These are phyloP conservation scores for Mycocentrospora acerina DNA, from an alignment of 2,329 filamentous ascomycete genomes.

Conservation along the genomic window DNA sequence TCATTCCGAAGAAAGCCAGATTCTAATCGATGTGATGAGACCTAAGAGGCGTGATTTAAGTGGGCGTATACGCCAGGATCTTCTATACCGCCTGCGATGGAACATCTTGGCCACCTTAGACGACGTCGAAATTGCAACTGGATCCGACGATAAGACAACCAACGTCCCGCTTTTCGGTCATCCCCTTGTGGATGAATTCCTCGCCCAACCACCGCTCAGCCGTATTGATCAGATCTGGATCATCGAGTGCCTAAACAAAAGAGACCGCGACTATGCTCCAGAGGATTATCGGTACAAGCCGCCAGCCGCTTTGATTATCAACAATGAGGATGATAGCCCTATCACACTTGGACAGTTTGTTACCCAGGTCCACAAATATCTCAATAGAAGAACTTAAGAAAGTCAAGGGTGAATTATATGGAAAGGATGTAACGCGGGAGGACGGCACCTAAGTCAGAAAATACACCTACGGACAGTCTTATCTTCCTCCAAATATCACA, in stretches of 20 bases:
- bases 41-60: too few species aligned
- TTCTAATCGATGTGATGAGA: too few species aligned
- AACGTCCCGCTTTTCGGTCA: conserved; percentile 4
- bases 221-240: background rate
- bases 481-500: too few species aligned
- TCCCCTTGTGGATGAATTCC: conserved; percentile 1
- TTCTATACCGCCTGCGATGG: conserved; percentile 13
- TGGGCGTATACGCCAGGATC: conserved; percentile 4
- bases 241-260: conserved; percentile 2
- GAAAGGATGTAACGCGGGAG: too few species aligned
- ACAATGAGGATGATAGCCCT: conserved; percentile 4
- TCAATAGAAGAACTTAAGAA: conserved; percentile 4
- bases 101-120: conserved; percentile 5
- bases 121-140: conserved; percentile 4
- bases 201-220: conserved; percentile 2
- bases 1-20: too few species aligned
- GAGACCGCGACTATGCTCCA: conserved; percentile 1
- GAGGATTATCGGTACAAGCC: conserved; percentile 4
- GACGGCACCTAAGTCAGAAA: too few species aligned
- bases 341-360: conserved; percentile 12
- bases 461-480: too few species aligned
- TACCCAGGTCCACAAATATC: conserved; percentile 4
- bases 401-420: too few species aligned
- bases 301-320: conserved; percentile 5
- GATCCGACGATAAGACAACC: background rate